These are phyloP conservation scores for Podospora sp. DNA, from an alignment of 495 filamentous ascomycete genomes.

Conservation along the genomic window DNA sequence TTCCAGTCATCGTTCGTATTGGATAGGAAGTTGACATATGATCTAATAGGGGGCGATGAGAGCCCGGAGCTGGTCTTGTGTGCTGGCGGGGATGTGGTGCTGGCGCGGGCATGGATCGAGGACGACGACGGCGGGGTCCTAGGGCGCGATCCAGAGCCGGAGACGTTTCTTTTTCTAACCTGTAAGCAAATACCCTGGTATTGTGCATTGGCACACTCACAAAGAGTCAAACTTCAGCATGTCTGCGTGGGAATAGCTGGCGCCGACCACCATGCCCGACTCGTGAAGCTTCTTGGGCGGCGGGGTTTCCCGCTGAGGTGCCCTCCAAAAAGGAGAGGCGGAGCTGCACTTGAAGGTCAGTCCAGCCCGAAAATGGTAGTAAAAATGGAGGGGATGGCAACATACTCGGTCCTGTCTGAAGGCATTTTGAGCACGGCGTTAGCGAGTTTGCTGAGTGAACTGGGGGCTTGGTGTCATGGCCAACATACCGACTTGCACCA, in stretches of 20 bases:
- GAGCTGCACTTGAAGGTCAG: slow-evolving; percentile 53
- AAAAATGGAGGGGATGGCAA: slow-evolving; percentile 17
- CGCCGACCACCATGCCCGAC: slow-evolving; percentile 81
- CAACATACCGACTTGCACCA: slow-evolving; percentile 94
- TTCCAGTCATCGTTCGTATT: slow-evolving; percentile 77
- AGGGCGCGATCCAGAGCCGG: slow-evolving; percentile 49
- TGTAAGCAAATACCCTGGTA: slow-evolving; percentile 20
- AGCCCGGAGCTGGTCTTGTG: slow-evolving; percentile 53
- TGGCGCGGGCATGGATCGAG: slow-evolving; percentile 8
- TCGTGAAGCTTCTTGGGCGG: slow-evolving; percentile 63
- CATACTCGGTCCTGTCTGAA: slow-evolving; percentile 66
- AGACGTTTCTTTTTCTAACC: slow-evolving; percentile 41
- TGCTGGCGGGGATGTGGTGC: slow-evolving; percentile 57
- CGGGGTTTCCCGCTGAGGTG: slow-evolving; percentile 53
- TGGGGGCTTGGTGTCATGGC: slow-evolving; percentile 29
- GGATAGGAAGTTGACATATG: slow-evolving; percentile 75
- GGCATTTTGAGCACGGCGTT: slow-evolving; percentile 25
- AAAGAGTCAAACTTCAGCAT: slow-evolving; percentile 68
- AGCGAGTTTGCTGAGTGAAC: slow-evolving; percentile 27
- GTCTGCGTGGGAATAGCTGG: slow-evolving; percentile 94
- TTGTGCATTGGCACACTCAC: not conserved
- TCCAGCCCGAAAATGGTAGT: not conserved
- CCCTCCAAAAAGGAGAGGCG: slow-evolving; percentile 89
- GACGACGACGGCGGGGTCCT: slow-evolving; percentile 52
- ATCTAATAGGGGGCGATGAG: slow-evolving; percentile 64